Percentiles rank a stretch among this genome's conserved stretches.
Conservation (phyloP, 352 stramenopile genomes). For the Thraustochytrium sp. region DNA sequence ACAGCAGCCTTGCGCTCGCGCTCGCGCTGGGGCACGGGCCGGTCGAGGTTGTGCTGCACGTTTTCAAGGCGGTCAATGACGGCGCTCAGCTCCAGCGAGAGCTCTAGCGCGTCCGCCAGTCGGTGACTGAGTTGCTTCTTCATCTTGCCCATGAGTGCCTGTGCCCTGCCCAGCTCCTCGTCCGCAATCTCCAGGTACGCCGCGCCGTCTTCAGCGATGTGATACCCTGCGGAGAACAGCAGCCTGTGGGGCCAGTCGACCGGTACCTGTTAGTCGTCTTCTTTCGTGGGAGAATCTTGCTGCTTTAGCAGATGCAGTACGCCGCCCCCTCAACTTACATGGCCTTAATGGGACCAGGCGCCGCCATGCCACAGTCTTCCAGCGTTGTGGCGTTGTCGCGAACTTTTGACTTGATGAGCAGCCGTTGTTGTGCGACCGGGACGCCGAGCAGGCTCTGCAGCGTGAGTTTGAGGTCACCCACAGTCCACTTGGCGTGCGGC, state of each 20-base stretch:
- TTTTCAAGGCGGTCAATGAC: constrained; percentile 19
- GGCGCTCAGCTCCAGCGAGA: background rate
- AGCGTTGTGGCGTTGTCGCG: background rate
- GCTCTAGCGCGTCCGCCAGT: background rate
- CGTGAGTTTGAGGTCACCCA: background rate
- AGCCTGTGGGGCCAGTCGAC: background rate
- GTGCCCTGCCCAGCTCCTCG: background rate
- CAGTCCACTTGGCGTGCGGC: background rate
- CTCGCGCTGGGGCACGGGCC: background rate
- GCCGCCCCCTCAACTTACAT: background rate
- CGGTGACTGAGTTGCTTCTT: constrained; percentile 23
- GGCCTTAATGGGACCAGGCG: background rate
- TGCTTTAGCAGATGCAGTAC: background rate
- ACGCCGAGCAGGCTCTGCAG: constrained; percentile 2
- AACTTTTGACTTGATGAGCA: constrained; percentile 30
- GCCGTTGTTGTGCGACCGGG: constrained; percentile 1
- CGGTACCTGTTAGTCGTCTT: background rate
- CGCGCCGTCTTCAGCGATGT: constrained; percentile 24
- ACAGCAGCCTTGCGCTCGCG: background rate
- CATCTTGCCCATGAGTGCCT: background rate
- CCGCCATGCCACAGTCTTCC: background rate
- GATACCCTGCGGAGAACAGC: constrained; percentile 8
- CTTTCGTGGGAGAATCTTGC: background rate
- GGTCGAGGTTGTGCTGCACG: background rate
- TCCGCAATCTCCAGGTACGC: constrained; percentile 11